Evolutionary conservation across 192 early-diverging fungal genomes (phyloP).

Genomic region (Coemansia sp.): DNA sequence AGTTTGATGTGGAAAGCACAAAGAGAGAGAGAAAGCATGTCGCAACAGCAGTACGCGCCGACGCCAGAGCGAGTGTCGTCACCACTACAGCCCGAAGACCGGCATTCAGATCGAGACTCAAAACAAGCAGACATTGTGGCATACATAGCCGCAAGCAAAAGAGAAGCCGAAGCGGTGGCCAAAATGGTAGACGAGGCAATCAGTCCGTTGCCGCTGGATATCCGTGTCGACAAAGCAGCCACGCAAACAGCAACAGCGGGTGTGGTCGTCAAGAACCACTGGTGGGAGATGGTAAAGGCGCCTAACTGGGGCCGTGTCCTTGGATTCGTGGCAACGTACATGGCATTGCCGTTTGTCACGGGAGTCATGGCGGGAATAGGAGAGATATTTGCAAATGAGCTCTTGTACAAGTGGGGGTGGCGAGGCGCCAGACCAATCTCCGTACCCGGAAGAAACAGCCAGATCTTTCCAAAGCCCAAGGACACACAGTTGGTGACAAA

Average conservation of each 20-base stretch:
- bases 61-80: background rate
- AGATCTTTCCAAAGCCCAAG: slow-evolving; percentile 25
- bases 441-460: slow-evolving; percentile 34
- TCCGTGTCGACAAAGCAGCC: background rate
- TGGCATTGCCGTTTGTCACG: slow-evolving; percentile 55
- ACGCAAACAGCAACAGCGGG: background rate
- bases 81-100: background rate
- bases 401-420: slow-evolving; percentile 77
- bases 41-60: slow-evolving; percentile 5
- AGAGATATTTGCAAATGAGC: slow-evolving; percentile 81
- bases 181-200: slow-evolving; percentile 2
- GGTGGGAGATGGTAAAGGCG: slow-evolving; percentile 10
- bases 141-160: slow-evolving; percentile 18
- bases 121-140: slow-evolving; percentile 17
- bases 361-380: slow-evolving; percentile 70
- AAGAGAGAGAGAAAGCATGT: background rate
- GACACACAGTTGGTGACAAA: slow-evolving; percentile 1
- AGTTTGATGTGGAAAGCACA: background rate
- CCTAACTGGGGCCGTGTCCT: slow-evolving; percentile 20
- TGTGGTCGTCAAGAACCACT: background rate
- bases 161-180: background rate
- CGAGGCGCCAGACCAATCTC: slow-evolving; percentile 43
- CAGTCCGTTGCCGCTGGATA: background rate
- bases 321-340: slow-evolving; percentile 36
- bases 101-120: slow-evolving; percentile 5